These are phyloP conservation scores for Erodium texanum DNA, from an alignment of 441 rosid species.

Conservation along the genomic window DNA sequence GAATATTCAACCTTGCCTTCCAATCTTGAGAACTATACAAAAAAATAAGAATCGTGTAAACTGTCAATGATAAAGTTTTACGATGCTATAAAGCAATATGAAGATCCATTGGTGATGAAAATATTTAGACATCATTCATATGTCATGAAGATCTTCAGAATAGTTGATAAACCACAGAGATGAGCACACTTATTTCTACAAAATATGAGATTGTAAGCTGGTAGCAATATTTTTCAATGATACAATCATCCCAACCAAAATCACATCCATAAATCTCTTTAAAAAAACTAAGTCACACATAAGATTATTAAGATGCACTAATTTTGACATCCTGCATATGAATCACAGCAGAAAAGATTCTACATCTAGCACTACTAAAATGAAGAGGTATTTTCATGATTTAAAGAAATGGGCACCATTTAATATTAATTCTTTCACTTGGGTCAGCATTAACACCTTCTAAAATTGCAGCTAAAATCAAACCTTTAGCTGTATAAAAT, in stretches of 20 bases:
- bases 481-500: background rate
- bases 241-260: background rate
- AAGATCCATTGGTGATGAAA: background rate
- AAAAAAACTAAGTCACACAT: too few species aligned
- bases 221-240: background rate
- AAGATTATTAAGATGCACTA: background rate
- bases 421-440: background rate
- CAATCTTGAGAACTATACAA: conserved; percentile 70
- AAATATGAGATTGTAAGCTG: background rate
- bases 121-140: background rate
- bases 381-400: background rate
- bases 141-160: background rate
- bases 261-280: too few species aligned
- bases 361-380: background rate
- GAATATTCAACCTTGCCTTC: conserved; percentile 74
- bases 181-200: background rate
- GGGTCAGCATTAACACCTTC: background rate
- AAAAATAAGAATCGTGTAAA: background rate
- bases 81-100: background rate
- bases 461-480: background rate
- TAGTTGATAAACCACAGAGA: background rate
- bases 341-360: background rate
- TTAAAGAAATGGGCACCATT: background rate
- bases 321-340: background rate
- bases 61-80: background rate